These are phyloP conservation scores for Chlamydomonas sp. DNA, from an alignment of 139 green algal genomes.

Conservation along the genomic window DNA sequence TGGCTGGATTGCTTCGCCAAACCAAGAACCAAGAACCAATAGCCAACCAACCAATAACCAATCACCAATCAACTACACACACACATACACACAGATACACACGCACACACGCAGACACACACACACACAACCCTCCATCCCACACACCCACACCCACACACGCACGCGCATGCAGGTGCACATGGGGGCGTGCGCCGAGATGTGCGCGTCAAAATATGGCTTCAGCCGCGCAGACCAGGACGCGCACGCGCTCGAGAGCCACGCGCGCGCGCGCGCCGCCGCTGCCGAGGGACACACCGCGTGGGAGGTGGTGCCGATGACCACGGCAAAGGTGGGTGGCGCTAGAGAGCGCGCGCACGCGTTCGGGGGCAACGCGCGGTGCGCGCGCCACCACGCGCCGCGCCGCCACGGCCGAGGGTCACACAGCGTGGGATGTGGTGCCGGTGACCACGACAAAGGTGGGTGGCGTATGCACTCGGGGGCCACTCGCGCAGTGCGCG, in stretches of 20 bases:
- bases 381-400: too few species aligned
- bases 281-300: constrained; percentile 29
- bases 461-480: constrained; percentile 58
- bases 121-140: not conserved
- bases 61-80: not conserved
- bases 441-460: too few species aligned
- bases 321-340: too few species aligned
- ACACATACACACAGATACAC: not conserved
- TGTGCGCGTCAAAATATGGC: constrained; percentile 51
- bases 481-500: constrained; percentile 54
- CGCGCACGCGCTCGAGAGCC: constrained; percentile 55
- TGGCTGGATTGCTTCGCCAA: too few species aligned
- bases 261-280: constrained; percentile 44
- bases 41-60: constrained; percentile 3
- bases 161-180: too few species aligned
- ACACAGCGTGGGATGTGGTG: constrained; percentile 52
- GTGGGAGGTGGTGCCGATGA: constrained; percentile 60
- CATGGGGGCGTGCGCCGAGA: constrained; percentile 81
- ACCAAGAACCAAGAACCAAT: too few species aligned
- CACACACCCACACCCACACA: not conserved
- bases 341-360: constrained; percentile 66
- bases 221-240: constrained; percentile 63
- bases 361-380: constrained; percentile 44
- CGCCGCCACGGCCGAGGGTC: constrained; percentile 31
- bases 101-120: not conserved